phyloP scores from a whole-genome alignment of 2,329 filamentous ascomycete genomes.

The Paecilomyces dactylethromorphus region DNA sequence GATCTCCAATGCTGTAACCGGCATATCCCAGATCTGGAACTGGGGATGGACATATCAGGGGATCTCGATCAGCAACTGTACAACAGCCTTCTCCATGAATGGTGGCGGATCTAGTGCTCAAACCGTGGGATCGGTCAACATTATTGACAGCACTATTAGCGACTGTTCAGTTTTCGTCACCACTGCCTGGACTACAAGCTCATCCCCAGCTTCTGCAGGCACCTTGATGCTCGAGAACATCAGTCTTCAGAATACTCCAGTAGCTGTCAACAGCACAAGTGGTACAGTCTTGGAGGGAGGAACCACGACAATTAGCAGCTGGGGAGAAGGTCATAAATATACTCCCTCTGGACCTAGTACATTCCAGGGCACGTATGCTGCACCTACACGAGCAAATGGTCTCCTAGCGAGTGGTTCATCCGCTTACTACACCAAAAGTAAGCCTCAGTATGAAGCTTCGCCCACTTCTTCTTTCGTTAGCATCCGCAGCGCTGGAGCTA shows the following conservation, averaged over 20 bases:
- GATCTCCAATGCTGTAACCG: conserved; percentile 47
- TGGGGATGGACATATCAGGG: conserved; percentile 54
- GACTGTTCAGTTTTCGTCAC: conserved; percentile 46
- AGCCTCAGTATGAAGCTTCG: conserved; percentile 47
- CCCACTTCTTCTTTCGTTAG: conserved; percentile 36
- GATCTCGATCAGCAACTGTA: conserved; percentile 47
- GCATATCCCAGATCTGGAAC: conserved; percentile 53
- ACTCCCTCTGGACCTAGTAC: conserved; percentile 37
- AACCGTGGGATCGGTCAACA: conserved; percentile 48
- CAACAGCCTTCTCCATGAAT: conserved; percentile 46
- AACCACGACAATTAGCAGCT: conserved; percentile 31
- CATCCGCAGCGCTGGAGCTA: conserved; percentile 36
- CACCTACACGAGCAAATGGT: conserved; percentile 36
- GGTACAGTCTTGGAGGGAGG: conserved; percentile 32
- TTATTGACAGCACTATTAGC: conserved; percentile 51
- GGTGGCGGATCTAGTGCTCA: conserved; percentile 35
- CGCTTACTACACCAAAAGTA: conserved; percentile 42
- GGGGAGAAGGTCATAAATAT: conserved; percentile 40
- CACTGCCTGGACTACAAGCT: conserved; percentile 36
- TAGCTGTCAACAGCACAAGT: conserved; percentile 35
- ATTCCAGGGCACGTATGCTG: conserved; percentile 38
- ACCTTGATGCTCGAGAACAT: conserved; percentile 52
- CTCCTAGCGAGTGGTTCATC: conserved; percentile 37
- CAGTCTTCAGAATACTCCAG: conserved; percentile 42
- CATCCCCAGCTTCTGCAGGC: conserved; percentile 40